A percentile compares a stretch with the other conserved stretches of the same genome.
Conservation (phyloP, 129 eudicot genomes). For the Deinandra increscens region DNA sequence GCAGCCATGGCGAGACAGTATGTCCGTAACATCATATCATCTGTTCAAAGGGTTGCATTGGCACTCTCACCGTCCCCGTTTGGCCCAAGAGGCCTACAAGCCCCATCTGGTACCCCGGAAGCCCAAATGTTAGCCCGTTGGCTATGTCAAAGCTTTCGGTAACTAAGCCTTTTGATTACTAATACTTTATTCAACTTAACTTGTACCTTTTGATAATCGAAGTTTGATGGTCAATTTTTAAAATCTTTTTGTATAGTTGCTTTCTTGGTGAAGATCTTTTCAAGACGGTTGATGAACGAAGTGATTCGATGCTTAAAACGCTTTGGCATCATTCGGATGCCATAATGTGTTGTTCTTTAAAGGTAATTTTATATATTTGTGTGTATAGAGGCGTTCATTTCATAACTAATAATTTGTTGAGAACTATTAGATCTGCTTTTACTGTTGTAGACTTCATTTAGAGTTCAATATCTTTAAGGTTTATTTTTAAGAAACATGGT, state of each 20-base stretch:
- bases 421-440: not conserved
- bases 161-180: conserved; percentile 3
- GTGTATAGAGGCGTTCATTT: no score
- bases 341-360: conserved; percentile 82
- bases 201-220: not conserved
- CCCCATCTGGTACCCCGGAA: conserved; percentile 77
- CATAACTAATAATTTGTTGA: no score
- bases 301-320: conserved; percentile 67
- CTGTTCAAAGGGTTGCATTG: conserved; percentile 92
- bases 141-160: conserved; percentile 96
- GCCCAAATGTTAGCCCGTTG: conserved; percentile 83
- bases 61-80: conserved; percentile 91
- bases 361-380: conserved; percentile 34
- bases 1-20: conserved; percentile 94
- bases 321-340: conserved; percentile 96
- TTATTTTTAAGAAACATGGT: not conserved
- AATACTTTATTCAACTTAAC: conserved; percentile 9
- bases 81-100: conserved; percentile 48
- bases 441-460: no score
- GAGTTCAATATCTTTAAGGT: no score
- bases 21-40: conserved; percentile 73
- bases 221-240: not conserved
- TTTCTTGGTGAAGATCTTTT: conserved; percentile 85
- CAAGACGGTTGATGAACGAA: conserved; percentile 56
- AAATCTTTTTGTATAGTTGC: conserved; percentile 36